These are phyloP conservation scores for Amesomyces nigricolor DNA, from an alignment of 2,329 filamentous ascomycete species.

Conservation along the genomic window DNA sequence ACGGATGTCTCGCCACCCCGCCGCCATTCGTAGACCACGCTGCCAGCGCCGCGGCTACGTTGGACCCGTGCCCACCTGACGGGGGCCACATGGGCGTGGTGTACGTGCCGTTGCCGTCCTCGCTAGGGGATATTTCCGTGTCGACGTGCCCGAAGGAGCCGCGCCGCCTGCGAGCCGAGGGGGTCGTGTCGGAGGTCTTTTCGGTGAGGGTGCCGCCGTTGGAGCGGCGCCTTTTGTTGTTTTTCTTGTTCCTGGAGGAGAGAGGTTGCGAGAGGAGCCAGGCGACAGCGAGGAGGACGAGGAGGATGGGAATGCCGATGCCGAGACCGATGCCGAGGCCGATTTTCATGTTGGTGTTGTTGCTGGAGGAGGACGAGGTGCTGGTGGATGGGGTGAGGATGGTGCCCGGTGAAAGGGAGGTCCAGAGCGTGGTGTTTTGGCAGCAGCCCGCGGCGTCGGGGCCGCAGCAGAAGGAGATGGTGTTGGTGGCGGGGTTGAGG, in stretches of 20 bases:
- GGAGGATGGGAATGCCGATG: slow-evolving; percentile 21
- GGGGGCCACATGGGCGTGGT: neutral
- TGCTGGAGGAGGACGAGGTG: neutral
- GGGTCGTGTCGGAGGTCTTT: slow-evolving; percentile 1
- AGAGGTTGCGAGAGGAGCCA: slow-evolving; percentile 17
- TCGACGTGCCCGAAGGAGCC: slow-evolving; percentile 17
- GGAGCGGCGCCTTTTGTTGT: neutral
- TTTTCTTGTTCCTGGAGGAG: neutral
- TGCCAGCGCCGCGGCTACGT: slow-evolving; percentile 10
- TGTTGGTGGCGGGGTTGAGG: neutral
- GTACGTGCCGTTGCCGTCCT: slow-evolving; percentile 4
- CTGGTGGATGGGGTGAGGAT: neutral
- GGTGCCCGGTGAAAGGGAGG: slow-evolving; percentile 10
- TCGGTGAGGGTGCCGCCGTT: neutral
- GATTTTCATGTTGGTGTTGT: slow-evolving; percentile 3
- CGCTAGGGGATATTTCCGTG: slow-evolving; percentile 6
- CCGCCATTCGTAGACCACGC: slow-evolving; percentile 9
- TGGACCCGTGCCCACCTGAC: neutral
- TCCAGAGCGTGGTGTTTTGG: neutral
- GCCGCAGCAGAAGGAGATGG: slow-evolving; percentile 21
- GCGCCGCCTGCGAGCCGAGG: neutral
- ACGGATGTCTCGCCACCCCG: too few species aligned
- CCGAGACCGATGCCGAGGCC: slow-evolving; percentile 22
- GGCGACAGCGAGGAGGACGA: slow-evolving; percentile 15
- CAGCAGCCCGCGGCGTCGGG: slow-evolving; percentile 16